These are phyloP conservation scores for Nidula niveotomentosa DNA, from an alignment of 1,284 basidiomycete genomes.

Conservation along the genomic window DNA sequence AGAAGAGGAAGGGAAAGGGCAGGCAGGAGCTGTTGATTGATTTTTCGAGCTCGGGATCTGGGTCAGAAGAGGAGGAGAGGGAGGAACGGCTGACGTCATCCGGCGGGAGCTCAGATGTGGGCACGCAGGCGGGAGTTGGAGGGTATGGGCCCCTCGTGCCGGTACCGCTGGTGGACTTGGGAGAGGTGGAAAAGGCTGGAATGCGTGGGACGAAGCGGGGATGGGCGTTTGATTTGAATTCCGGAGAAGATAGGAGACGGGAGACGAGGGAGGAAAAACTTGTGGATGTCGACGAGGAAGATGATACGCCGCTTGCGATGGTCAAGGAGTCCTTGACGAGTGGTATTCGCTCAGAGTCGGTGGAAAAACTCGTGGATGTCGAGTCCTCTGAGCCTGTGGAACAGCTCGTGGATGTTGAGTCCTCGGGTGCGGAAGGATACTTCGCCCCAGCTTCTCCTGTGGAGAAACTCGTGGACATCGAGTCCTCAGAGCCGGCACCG, in stretches of 20 bases:
- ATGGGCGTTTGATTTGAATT: neutral
- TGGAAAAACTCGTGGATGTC: slow-evolving; percentile 5
- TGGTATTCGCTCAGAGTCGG: neutral
- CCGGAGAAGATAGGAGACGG: neutral
- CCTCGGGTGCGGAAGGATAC: neutral
- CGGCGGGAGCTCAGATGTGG: too few species aligned
- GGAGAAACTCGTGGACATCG: too few species aligned
- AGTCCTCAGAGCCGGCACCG: too few species aligned
- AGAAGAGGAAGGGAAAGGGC: slow-evolving; percentile 7
- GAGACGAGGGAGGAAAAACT: slow-evolving; percentile 7
- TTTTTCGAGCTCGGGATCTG: slow-evolving; percentile 11
- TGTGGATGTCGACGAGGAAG: slow-evolving; percentile 11
- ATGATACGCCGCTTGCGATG: slow-evolving; percentile 4
- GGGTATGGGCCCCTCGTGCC: neutral
- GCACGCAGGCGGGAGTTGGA: neutral
- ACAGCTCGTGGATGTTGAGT: slow-evolving; percentile 3
- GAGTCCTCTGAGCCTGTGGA: neutral
- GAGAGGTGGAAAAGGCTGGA: neutral
- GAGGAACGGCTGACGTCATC: too few species aligned
- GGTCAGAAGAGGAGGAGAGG: too few species aligned
- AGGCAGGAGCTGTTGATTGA: slow-evolving; percentile 17
- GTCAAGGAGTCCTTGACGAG: neutral
- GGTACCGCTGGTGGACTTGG: neutral
- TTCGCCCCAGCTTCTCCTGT: too few species aligned
- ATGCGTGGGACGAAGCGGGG: slow-evolving; percentile 2